Percentiles rank a stretch among this genome's conserved stretches.
Conservation (phyloP, 2,329 filamentous ascomycete genomes). For the Calonectria honghensis region DNA sequence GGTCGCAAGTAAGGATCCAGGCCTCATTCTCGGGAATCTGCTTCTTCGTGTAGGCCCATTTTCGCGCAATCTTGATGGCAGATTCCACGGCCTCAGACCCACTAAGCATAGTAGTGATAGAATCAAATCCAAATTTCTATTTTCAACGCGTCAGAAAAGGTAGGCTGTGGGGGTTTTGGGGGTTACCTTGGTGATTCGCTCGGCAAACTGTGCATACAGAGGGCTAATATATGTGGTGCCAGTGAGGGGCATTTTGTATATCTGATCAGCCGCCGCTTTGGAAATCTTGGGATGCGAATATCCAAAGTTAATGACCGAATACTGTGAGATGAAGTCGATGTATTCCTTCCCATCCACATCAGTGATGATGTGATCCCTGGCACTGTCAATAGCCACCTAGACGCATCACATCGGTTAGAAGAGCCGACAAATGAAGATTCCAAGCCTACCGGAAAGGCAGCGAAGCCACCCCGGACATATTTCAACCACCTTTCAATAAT, state of each 20-base stretch:
- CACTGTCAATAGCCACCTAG: constrained; percentile 36
- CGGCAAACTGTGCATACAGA: constrained; percentile 37
- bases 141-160: not conserved
- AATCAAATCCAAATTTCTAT: constrained; percentile 41
- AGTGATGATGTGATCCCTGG: constrained; percentile 32
- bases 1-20: constrained; percentile 31
- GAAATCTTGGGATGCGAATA: constrained; percentile 35
- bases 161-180: not conserved
- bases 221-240: constrained; percentile 36
- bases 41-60: constrained; percentile 43
- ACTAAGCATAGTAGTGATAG: constrained; percentile 37
- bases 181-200: constrained; percentile 36
- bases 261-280: constrained; percentile 33
- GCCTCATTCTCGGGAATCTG: constrained; percentile 35
- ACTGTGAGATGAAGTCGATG: constrained; percentile 41
- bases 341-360: constrained; percentile 40
- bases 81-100: constrained; percentile 36
- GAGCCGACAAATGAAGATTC: not conserved
- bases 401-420: constrained; percentile 1
- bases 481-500: constrained; percentile 28
- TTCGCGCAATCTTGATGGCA: constrained; percentile 42
- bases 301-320: constrained; percentile 39
- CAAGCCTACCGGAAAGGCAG: constrained; percentile 29
- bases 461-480: constrained; percentile 33
- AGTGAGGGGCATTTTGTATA: constrained; percentile 32